A percentile compares a stretch with the other conserved stretches of the same genome.
Evolutionary conservation across 2,329 filamentous ascomycete species (phyloP).

Genomic region (Ceratocystis ficicola): DNA sequence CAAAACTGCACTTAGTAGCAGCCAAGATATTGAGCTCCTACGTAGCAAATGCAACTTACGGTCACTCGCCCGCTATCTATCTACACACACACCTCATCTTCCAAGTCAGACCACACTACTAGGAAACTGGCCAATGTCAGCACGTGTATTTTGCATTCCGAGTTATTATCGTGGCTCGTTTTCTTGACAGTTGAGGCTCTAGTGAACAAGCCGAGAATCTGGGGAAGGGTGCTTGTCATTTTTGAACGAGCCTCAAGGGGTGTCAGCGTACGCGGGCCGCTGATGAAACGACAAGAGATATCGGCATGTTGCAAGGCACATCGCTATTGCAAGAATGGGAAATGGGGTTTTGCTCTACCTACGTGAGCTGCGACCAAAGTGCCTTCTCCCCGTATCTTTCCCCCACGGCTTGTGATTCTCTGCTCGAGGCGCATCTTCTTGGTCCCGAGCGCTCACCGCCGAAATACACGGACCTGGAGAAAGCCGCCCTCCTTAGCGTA

Average conservation of each 20-base stretch:
- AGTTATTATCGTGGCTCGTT: conserved; percentile 5
- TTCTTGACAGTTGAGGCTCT: conserved; percentile 5
- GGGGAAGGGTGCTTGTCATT: not conserved
- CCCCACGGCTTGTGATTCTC: not conserved
- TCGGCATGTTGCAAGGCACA: not conserved
- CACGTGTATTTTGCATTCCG: not conserved
- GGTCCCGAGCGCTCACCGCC: not conserved
- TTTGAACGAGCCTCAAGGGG: not conserved
- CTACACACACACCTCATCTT: not conserved
- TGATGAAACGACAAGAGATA: not conserved
- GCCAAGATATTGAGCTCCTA: not conserved
- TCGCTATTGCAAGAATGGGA: not conserved
- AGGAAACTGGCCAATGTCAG: not conserved
- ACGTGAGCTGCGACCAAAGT: too few relatives aligned
- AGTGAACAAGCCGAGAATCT: conserved; percentile 8
- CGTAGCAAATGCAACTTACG: not conserved
- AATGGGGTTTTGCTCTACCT: too few relatives aligned
- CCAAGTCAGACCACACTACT: not conserved
- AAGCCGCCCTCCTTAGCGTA: not conserved
- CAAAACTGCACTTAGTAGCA: too few relatives aligned
- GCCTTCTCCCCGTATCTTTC: not conserved
- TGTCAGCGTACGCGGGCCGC: not conserved
- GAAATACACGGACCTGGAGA: not conserved
- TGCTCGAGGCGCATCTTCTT: not conserved
- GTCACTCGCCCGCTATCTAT: not conserved